These are phyloP conservation scores for Myxozyma lipomycoides DNA, from an alignment of 805 yeast genomes.

Conservation along the genomic window DNA sequence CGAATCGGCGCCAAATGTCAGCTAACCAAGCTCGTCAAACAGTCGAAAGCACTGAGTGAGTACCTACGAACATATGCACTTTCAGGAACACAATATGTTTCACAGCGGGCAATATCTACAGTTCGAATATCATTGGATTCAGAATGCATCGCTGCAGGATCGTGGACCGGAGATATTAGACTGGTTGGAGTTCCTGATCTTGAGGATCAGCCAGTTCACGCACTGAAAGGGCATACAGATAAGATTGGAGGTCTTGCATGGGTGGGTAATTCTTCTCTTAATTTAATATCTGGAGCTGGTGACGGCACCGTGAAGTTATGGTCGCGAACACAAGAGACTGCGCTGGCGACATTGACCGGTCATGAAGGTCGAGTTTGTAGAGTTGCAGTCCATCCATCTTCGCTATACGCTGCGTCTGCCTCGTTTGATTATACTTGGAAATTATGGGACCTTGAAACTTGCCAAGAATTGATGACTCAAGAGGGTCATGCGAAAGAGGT, in stretches of 20 bases:
- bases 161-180: constrained; percentile 77
- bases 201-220: constrained; percentile 30
- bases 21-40: constrained; percentile 43
- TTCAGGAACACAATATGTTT: constrained; percentile 65
- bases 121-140: constrained; percentile 46
- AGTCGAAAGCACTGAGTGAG: constrained; percentile 45
- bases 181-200: constrained; percentile 46
- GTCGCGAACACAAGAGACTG: constrained; percentile 31
- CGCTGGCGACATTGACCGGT: constrained; percentile 37
- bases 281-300: constrained; percentile 46
- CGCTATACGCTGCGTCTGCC: constrained; percentile 56
- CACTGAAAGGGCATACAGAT: constrained; percentile 52
- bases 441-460: constrained; percentile 66
- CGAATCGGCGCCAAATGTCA: constrained; percentile 35
- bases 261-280: constrained; percentile 39
- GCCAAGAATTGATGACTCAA: constrained; percentile 56
- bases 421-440: constrained; percentile 88
- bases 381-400: constrained; percentile 62
- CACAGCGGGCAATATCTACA: constrained; percentile 64
- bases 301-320: constrained; percentile 44
- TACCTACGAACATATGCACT: constrained; percentile 42
- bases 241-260: constrained; percentile 71
- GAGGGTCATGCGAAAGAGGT: constrained; percentile 84
- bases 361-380: constrained; percentile 58
- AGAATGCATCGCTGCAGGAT: constrained; percentile 54